Conservation (phyloP, 805 yeast species). For the Saccharomycopsis lassenensis region DNA sequence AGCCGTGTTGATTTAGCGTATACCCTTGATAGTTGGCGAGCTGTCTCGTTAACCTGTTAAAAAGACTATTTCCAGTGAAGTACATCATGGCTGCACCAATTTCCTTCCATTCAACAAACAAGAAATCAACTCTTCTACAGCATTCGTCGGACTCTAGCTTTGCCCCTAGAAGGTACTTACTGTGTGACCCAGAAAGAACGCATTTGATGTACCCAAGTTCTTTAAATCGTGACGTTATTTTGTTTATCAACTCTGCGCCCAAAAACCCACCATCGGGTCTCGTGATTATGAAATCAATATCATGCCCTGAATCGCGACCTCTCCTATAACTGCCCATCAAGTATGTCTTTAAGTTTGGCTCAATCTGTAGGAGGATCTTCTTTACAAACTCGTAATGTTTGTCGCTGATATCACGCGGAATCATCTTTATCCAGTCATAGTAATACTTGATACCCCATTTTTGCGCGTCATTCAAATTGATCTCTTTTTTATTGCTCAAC, state of each 20-base stretch:
- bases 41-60: slow-evolving; percentile 36
- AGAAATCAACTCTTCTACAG: slow-evolving; percentile 45
- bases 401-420: slow-evolving; percentile 35
- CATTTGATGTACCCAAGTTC: slow-evolving; percentile 24
- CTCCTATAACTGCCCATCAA: slow-evolving; percentile 45
- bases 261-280: slow-evolving; percentile 21
- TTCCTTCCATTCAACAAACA: slow-evolving; percentile 34
- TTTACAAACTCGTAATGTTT: slow-evolving; percentile 29
- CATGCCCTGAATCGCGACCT: slow-evolving; percentile 37
- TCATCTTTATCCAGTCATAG: slow-evolving; percentile 34
- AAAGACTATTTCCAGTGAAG: slow-evolving; percentile 43
- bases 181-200: slow-evolving; percentile 13
- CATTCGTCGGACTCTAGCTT: slow-evolving; percentile 2
- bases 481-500: slow-evolving; percentile 22
- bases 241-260: slow-evolving; percentile 8
- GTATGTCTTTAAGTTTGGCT: slow-evolving; percentile 26
- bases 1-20: slow-evolving; percentile 33
- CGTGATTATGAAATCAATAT: slow-evolving; percentile 41
- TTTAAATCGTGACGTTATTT: slow-evolving; percentile 21
- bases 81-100: slow-evolving; percentile 40
- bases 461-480: slow-evolving; percentile 21
- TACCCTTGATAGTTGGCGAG: slow-evolving; percentile 31
- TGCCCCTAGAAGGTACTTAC: slow-evolving; percentile 13
- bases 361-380: slow-evolving; percentile 23
- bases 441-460: slow-evolving; percentile 35